Evolutionary conservation across 768 basidiomycete species (phyloP), one percentile per base, ranked within the genome.

Genomic region (Symmetrospora coprosmae): DNA sequence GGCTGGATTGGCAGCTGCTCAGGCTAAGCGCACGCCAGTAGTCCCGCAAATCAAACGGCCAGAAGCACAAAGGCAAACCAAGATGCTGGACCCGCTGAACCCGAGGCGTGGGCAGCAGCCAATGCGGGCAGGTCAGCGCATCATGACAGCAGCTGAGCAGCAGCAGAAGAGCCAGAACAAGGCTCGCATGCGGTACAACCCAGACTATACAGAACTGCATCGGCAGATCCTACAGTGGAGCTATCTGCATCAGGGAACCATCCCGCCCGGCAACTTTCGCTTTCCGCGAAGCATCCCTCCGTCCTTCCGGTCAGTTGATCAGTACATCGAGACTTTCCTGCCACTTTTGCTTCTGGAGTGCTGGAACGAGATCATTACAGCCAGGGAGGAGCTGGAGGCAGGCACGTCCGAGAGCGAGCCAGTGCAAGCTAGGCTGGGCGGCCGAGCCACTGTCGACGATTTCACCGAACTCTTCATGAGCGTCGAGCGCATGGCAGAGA

Each of bases 261-360:
- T 77, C 37, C 87, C 85, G 38, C 84, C 87, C 1, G 35, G 47
- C 70, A 73, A 21, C 28, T 37, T 62, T 0, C 41, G 27, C 5
- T 60, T 27, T 6, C 62, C 49, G 65, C 75, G 3, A 50, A 70
- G 1, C 49, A 71, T 13, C 73, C 71, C 17, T 77, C 78, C 81
- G 53, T 74, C 71, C 11, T 97, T 96, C 71, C 59, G 66, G 1
- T 78, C 80, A 50, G 79, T 82, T 60, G 70, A 74, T 1, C 79
- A 87, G 19, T 97, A 92, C 71, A 78, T 79, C 39, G 74, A 74
- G 23, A 76, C 84, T 43, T 89, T 94, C 70, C 82, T 87, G 69
- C 90, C 92, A 1, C 77, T 97, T 16, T 74, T 97, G 27, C 73
- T 90, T 19, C 74, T 86, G 60, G 94, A 99, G 73, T 82, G 86